Evolutionary conservation across 306 rosid genomes (phyloP), one percentile per base, ranked within the genome.

Genomic region (Cyclanthera cordifolia): DNA sequence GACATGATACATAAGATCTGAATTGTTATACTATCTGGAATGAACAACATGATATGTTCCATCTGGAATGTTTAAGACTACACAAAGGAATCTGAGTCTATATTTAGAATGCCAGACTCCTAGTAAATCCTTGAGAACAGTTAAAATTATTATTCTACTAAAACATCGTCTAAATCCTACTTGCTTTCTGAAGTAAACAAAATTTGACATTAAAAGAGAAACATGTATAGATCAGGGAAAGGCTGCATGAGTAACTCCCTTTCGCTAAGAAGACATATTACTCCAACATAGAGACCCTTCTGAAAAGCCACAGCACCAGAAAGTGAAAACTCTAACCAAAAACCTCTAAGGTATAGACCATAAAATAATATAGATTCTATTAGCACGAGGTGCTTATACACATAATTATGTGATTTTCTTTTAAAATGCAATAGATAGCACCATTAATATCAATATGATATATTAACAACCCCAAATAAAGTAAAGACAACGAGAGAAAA

Each of bases 31-130:
- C 67, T 8, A 24, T 27, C 41, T 56, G 20, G 41, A 73, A 72
- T 25, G 66, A 69, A 71, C 57, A 67, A 74, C 75, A 51, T 74
- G 23, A 78, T 27, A 49, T 56, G 70, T 70, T 53, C 50, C 61
- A 24, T 20, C 41, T 60, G 41, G 56, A 50, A 68, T 46, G 69
- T 43, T 41, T 17, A 68, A 25, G 57, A 67, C 25, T 47, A 21
- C 15, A 5, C 19, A 20, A 41, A 41, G 17, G 30, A 41, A 41
- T 41, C 34, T 21, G 34, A 39, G 20, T 3, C 27, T 1, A 12
- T 7, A 41, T 64, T 43, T 4, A 12, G 39, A 34, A 60, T 17
- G 48, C 67, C 67, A 60, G 47, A 37, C 13, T 25, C 46, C 17
- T n/a, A 37, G 28, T 37, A 63, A 41, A 21, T 28, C 32, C 51